Evolutionary conservation across 495 filamentous ascomycete genomes (phyloP).

Genomic region (Trichoderma gamsii): DNA sequence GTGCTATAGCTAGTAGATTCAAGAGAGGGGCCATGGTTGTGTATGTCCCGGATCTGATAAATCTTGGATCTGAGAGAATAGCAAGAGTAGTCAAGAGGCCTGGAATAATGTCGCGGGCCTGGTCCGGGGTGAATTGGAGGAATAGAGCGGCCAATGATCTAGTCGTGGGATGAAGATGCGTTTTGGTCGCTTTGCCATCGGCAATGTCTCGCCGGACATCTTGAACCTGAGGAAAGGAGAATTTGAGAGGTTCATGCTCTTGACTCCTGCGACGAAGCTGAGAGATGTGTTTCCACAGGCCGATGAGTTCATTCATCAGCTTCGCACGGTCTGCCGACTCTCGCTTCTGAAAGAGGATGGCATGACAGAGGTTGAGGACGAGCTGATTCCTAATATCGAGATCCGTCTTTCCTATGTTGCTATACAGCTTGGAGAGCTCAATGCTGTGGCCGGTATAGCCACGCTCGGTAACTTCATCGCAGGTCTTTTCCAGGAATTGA

Average conservation of each 20-base stretch:
- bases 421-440: neutral
- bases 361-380: neutral
- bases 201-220: neutral
- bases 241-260: neutral
- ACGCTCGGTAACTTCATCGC: conserved; percentile 30
- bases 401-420: neutral
- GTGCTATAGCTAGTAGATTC: neutral
- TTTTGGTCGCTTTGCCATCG: neutral
- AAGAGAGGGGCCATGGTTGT: neutral
- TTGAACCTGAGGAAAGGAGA: neutral
- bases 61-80: conserved; percentile 6
- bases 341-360: neutral
- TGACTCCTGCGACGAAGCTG: neutral
- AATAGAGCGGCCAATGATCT: conserved; percentile 12
- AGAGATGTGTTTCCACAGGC: conserved; percentile 16
- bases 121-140: neutral
- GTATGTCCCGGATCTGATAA: neutral
- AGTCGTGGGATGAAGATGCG: neutral
- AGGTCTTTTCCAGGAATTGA: conserved; percentile 24
- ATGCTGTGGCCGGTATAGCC: neutral
- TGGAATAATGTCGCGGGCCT: conserved; percentile 8
- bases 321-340: neutral
- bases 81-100: conserved; percentile 9
- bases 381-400: conserved; percentile 3
- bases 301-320: neutral